These are phyloP conservation scores for Eucalyptus guilfoylei DNA, from an alignment of 345 rosid species.

Conservation along the genomic window DNA sequence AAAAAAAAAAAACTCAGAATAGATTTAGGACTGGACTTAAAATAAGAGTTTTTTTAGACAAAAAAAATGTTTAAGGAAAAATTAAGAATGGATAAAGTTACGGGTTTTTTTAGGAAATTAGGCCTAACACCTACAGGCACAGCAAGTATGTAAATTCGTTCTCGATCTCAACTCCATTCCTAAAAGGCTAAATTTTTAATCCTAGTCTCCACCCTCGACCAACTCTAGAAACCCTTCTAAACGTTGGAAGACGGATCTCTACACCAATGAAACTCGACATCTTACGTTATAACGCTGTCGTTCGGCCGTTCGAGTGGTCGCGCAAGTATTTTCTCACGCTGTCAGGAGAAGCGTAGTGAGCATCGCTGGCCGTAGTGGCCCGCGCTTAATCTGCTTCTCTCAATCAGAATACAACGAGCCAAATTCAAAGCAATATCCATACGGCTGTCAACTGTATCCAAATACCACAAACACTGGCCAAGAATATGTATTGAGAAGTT, in stretches of 20 bases:
- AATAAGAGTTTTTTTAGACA: neutral
- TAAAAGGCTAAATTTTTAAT: neutral
- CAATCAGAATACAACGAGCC: neutral
- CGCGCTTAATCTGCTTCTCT: neutral
- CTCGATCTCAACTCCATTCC: neutral
- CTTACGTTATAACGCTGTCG: neutral
- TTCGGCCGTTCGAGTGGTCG: neutral
- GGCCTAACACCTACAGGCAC: neutral
- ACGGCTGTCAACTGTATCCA: neutral
- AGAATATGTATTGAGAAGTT: neutral
- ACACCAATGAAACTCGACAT: neutral
- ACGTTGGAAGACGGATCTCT: neutral
- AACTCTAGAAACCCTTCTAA: neutral
- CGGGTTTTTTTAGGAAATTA: neutral
- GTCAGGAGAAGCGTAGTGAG: neutral
- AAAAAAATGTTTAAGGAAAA: neutral
- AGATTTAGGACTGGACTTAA: too few species aligned
- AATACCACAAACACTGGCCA: neutral
- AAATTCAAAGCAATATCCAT: neutral
- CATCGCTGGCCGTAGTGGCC: neutral
- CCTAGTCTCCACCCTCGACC: neutral
- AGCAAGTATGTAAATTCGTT: neutral
- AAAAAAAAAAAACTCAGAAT: rapidly evolving
- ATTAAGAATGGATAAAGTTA: neutral
- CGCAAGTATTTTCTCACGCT: neutral